These are phyloP conservation scores for Saccharomyces uvarum DNA, from an alignment of 1,139 yeast species.

Conservation along the genomic window DNA sequence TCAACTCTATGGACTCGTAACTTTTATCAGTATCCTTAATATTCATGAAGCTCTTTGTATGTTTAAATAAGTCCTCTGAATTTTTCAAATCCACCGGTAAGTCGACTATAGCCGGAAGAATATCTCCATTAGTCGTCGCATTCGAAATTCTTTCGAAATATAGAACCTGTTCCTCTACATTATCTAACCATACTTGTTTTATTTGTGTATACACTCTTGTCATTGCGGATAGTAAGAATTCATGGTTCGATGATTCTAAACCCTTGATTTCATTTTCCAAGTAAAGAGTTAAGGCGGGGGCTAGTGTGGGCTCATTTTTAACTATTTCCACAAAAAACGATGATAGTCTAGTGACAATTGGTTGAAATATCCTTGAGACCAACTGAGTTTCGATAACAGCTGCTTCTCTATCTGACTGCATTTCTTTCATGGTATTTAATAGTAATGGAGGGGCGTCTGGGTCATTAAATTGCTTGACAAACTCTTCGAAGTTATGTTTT, in stretches of 20 bases:
- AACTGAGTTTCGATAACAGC: constrained; percentile 47
- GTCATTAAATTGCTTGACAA: constrained; percentile 37
- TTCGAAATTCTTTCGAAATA: constrained; percentile 45
- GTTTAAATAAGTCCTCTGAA: constrained; percentile 28
- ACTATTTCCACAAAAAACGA: constrained; percentile 37
- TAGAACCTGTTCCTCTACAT: constrained; percentile 48
- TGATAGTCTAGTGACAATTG: constrained; percentile 33
- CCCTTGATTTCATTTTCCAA: constrained; percentile 34
- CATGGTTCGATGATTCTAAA: constrained; percentile 53
- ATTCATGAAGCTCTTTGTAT: constrained; percentile 8
- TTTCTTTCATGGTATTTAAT: constrained; percentile 31
- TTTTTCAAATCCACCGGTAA: constrained; percentile 40
- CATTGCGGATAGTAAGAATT: constrained; percentile 50
- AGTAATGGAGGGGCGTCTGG: constrained; percentile 31
- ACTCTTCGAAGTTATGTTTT: constrained; percentile 42
- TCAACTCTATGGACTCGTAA: constrained; percentile 12
- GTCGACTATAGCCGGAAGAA: constrained; percentile 39
- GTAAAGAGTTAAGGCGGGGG: constrained; percentile 39
- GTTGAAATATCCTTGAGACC: constrained; percentile 51
- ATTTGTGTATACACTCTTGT: constrained; percentile 48
- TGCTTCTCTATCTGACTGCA: constrained; percentile 47
- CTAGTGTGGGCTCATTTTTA: constrained; percentile 35
- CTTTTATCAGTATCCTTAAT: constrained; percentile 8
- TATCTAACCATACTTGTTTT: constrained; percentile 51
- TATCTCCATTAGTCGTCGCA: constrained; percentile 37